Conservation (phyloP, 2,329 filamentous ascomycete genomes). For the Coccinonectria pachysandricola region DNA sequence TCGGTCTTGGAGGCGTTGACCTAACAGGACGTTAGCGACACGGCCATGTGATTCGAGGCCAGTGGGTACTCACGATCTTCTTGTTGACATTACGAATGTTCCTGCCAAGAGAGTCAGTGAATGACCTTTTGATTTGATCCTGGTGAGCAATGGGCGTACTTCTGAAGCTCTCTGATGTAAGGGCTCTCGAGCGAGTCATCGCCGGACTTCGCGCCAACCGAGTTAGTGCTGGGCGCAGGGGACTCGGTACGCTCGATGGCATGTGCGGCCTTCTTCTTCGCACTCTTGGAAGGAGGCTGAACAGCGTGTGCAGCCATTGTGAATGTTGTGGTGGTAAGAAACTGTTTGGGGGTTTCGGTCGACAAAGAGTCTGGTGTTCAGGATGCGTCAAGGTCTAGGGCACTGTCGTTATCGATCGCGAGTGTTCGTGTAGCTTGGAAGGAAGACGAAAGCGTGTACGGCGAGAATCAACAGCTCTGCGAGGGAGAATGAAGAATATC, state of each 20-base stretch:
- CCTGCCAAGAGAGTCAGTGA: constrained; percentile 36
- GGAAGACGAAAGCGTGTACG: constrained; percentile 4
- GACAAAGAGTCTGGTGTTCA: constrained; percentile 7
- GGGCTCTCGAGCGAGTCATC: constrained; percentile 59
- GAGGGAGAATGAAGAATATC: constrained; percentile 7
- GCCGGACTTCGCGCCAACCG: constrained; percentile 38
- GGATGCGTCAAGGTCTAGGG: constrained; percentile 13
- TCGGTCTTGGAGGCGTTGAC: constrained; percentile 65
- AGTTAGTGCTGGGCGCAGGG: constrained; percentile 38
- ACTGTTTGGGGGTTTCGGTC: constrained; percentile 7
- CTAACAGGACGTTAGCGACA: constrained; percentile 29
- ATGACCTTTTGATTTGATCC: too few relatives aligned
- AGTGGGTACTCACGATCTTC: constrained; percentile 65
- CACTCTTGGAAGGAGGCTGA: constrained; percentile 52
- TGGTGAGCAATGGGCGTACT: constrained; percentile 63
- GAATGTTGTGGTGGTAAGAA: constrained; percentile 5
- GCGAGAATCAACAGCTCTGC: constrained; percentile 5
- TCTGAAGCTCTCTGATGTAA: constrained; percentile 81
- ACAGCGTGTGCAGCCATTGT: constrained; percentile 53
- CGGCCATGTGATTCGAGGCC: constrained; percentile 2
- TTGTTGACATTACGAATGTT: constrained; percentile 87
- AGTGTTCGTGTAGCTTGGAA: constrained; percentile 7
- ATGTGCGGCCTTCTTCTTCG: constrained; percentile 57
- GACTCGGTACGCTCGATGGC: constrained; percentile 41
- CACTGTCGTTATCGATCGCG: constrained; percentile 7